Evolutionary conservation across 192 early-diverging fungal species (phyloP).

Genomic region (Coemansia sp.): DNA sequence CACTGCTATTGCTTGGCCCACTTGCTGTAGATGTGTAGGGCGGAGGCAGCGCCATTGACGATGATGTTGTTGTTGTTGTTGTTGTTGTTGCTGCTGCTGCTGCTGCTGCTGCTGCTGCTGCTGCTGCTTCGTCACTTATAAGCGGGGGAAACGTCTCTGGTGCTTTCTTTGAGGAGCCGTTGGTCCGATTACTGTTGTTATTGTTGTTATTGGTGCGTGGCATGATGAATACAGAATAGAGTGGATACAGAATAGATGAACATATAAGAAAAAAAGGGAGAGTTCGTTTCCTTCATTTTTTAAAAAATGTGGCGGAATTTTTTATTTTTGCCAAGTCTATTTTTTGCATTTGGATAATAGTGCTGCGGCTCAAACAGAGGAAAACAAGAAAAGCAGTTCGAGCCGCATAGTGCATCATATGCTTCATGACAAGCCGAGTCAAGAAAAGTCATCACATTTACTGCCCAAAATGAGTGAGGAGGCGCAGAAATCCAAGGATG

Average conservation of each 20-base stretch:
- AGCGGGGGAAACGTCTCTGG: conserved; percentile 36
- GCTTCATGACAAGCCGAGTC: neutral
- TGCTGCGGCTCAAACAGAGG: neutral
- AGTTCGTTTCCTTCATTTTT: neutral
- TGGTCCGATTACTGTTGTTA: neutral
- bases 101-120: too few relatives aligned
- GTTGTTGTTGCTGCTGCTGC: neutral
- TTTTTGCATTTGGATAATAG: neutral
- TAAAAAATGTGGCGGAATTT: neutral
- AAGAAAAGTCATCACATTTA: too few relatives aligned
- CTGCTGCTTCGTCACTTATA: conserved; percentile 1
- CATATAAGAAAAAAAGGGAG: neutral
- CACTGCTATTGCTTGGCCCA: conserved; percentile 3
- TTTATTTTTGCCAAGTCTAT: too few relatives aligned
- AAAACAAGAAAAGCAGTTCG: neutral
- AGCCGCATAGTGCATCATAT: too few relatives aligned
- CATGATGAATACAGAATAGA: neutral
- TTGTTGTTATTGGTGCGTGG: conserved; percentile 3
- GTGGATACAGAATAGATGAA: neutral
- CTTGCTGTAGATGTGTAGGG: conserved; percentile 3
- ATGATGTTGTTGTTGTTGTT: neutral
- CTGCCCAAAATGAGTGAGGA: neutral
- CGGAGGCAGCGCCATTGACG: neutral
- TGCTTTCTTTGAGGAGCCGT: neutral
- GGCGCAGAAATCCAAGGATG: neutral